phyloP scores from a whole-genome alignment of 345 rosid genomes.

The Carallia pectinifolia region DNA sequence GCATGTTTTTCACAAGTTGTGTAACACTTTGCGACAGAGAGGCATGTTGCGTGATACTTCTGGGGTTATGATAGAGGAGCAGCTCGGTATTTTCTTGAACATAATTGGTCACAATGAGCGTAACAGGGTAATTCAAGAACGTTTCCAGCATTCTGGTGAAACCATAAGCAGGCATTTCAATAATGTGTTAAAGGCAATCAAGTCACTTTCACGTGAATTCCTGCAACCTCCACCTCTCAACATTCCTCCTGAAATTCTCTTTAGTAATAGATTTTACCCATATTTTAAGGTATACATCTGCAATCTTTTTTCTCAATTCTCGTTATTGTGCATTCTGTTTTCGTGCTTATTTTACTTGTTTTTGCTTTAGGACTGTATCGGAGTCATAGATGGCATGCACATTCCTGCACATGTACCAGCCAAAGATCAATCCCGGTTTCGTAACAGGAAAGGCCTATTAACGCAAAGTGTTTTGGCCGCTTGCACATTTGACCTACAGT shows the following conservation, averaged over 20 bases:
- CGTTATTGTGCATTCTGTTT: not conserved
- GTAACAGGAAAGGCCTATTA: constrained; percentile 58
- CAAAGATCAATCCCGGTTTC: constrained; percentile 73
- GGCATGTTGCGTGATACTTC: constrained; percentile 62
- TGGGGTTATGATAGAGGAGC: constrained; percentile 74
- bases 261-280: constrained; percentile 57
- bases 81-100: constrained; percentile 70
- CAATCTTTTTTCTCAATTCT: not conserved
- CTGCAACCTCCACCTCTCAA: constrained; percentile 40
- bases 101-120: constrained; percentile 76
- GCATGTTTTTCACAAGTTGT: constrained; percentile 60
- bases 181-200: constrained; percentile 74
- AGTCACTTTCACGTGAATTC: constrained; percentile 66
- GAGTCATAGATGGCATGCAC: constrained; percentile 69
- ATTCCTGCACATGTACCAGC: constrained; percentile 74
- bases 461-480: constrained; percentile 79
- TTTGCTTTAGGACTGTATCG: constrained; percentile 64
- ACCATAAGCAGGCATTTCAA: constrained; percentile 82
- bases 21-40: constrained; percentile 50
- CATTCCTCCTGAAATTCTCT: constrained; percentile 46
- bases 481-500: constrained; percentile 71
- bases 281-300: constrained; percentile 58
- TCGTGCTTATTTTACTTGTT: constrained; percentile 19
- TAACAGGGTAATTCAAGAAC: constrained; percentile 73
- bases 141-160: constrained; percentile 80